These are phyloP conservation scores for Xanthoconium stramineum DNA, from an alignment of 768 basidiomycete species.

Conservation along the genomic window DNA sequence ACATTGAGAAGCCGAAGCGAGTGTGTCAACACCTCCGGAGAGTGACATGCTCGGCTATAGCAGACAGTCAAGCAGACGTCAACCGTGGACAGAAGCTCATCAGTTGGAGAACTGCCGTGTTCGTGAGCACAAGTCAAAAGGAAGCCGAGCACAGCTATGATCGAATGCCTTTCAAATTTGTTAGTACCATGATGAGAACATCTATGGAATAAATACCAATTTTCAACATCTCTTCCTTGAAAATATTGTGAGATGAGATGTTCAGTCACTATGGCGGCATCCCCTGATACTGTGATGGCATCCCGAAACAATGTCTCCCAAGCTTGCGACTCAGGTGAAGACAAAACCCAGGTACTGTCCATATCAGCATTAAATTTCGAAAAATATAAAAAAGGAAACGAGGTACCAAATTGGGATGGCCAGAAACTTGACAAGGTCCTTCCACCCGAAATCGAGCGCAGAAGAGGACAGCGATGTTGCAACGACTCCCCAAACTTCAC, in stretches of 20 bases:
- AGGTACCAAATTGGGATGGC: conserved; percentile 46
- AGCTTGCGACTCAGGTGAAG: conserved; percentile 35
- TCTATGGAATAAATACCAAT: conserved; percentile 18
- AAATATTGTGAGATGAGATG: conserved; percentile 14
- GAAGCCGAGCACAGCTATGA: conserved; percentile 14
- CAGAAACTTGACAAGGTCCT: conserved; percentile 43
- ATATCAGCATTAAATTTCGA: conserved; percentile 2
- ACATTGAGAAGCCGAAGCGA: conserved; percentile 38
- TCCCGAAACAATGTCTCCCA: conserved; percentile 41
- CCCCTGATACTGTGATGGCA: conserved; percentile 24
- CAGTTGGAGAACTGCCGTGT: conserved; percentile 7
- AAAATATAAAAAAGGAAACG: background rate
- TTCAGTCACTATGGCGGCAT: conserved; percentile 10
- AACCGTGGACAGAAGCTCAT: conserved; percentile 28
- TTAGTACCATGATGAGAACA: conserved; percentile 5
- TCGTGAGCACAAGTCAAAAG: conserved; percentile 12
- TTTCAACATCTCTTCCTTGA: conserved; percentile 11
- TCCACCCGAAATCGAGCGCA: conserved; percentile 33
- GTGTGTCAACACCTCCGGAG: conserved; percentile 23
- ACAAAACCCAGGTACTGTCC: conserved; percentile 45
- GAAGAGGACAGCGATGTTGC: conserved; percentile 33
- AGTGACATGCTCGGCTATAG: conserved; percentile 30
- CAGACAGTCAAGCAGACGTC: conserved; percentile 31
- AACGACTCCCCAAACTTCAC: conserved; percentile 48
- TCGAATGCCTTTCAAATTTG: conserved; percentile 19